phyloP scores from a whole-genome alignment of 805 yeast species.

The Komagataella phaffii region DNA sequence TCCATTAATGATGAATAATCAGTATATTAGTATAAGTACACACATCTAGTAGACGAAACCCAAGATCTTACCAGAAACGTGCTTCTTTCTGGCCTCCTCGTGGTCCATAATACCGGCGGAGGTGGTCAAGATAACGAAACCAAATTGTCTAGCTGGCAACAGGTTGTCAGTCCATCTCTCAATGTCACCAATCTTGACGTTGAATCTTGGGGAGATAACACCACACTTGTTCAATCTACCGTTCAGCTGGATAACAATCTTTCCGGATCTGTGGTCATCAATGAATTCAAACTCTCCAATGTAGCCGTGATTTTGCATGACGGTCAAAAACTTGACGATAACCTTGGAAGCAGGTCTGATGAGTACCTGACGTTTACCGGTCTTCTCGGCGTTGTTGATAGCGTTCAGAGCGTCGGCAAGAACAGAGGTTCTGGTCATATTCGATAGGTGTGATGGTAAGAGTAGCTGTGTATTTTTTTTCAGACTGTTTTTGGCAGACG shows the following conservation, averaged over 20 bases:
- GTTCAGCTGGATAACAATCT: conserved; percentile 92
- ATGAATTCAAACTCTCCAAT: conserved; percentile 98
- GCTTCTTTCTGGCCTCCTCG: conserved; percentile 99
- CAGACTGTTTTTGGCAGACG: neutral
- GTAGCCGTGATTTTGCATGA: conserved; percentile 97
- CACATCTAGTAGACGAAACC: conserved; percentile 84
- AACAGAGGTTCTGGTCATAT: conserved; percentile 96
- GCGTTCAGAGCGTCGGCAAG: conserved; percentile 98
- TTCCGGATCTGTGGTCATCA: conserved; percentile 99
- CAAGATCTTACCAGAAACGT: conserved; percentile 97
- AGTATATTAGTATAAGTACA: neutral
- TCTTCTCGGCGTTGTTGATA: conserved; percentile 98
- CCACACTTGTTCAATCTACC: conserved; percentile 99
- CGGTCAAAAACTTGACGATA: conserved; percentile 91
- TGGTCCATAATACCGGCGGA: conserved; percentile 99
- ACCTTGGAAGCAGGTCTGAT: conserved; percentile 98
- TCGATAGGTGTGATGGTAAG: neutral
- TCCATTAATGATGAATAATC: neutral
- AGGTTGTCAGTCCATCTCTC: conserved; percentile 99
- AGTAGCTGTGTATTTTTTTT: neutral
- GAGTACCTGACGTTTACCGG: conserved; percentile 98
- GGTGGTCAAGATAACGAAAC: conserved; percentile 95
- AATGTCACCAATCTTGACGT: conserved; percentile 88
- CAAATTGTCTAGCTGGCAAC: conserved; percentile 98
- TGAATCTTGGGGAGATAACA: conserved; percentile 97